These are phyloP conservation scores for Brassica hybrid DNA, from an alignment of 441 rosid genomes.

Conservation along the genomic window DNA sequence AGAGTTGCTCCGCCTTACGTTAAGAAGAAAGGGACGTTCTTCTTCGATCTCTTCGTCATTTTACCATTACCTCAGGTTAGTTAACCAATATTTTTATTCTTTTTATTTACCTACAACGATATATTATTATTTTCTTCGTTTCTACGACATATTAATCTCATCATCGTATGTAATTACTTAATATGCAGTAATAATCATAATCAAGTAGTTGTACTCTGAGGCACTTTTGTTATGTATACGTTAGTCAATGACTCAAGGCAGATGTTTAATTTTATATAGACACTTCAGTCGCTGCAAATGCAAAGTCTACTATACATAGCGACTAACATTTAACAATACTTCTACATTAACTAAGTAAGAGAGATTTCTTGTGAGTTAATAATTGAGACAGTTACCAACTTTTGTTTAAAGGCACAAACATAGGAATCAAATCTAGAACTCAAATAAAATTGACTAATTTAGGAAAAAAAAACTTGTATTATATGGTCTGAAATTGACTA, in stretches of 20 bases:
- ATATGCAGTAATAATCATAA: neutral
- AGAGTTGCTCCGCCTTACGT: constrained; percentile 43
- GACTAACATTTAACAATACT: too few species aligned
- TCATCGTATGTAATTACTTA: neutral
- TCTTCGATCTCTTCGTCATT: constrained; percentile 82
- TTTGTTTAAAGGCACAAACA: constrained; percentile 23
- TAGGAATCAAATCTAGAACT: constrained; percentile 37
- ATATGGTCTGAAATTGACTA: constrained; percentile 28
- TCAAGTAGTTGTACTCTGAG: neutral
- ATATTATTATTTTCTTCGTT: neutral
- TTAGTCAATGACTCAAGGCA: neutral
- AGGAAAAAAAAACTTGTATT: neutral
- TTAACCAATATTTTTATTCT: constrained; percentile 1
- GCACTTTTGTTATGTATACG: too few species aligned
- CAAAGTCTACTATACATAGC: neutral
- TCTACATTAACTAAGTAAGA: neutral
- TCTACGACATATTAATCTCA: neutral
- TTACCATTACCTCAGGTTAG: constrained; percentile 89
- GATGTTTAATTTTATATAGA: neutral
- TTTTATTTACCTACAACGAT: neutral
- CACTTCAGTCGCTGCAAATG: neutral
- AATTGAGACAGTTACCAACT: constrained; percentile 6
- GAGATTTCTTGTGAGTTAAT: constrained; percentile 18
- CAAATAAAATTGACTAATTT: constrained; percentile 17
- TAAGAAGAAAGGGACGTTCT: constrained; percentile 63